Evolutionary conservation across 2,329 filamentous ascomycete species (phyloP).

Genomic region (Aspergillus bombycis): DNA sequence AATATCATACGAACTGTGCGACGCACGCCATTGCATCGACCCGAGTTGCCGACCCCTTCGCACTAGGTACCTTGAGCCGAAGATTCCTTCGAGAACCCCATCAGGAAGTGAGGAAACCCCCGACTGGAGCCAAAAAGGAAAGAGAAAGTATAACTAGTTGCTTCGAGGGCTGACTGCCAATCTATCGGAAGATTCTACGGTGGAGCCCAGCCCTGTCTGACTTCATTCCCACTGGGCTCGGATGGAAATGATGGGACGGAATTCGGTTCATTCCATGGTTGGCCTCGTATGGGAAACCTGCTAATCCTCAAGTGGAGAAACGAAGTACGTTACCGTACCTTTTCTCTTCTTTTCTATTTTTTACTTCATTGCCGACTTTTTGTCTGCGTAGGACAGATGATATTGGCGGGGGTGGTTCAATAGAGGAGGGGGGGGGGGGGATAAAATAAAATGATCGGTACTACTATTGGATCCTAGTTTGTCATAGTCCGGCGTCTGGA

Average conservation of each 20-base stretch:
- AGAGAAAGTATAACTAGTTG: not conserved
- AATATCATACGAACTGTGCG: not conserved
- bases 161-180: not conserved
- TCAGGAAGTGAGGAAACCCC: not conserved
- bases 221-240: not conserved
- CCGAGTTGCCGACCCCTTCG: not conserved
- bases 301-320: not conserved
- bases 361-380: not conserved
- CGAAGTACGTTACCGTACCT: not conserved
- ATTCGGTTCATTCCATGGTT: not conserved
- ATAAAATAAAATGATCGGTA: not conserved
- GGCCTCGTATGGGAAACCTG: not conserved
- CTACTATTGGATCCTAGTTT: not conserved
- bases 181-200: not conserved
- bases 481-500: not conserved
- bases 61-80: not conserved
- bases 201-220: not conserved
- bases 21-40: not conserved
- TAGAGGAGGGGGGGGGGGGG: no score
- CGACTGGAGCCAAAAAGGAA: not conserved
- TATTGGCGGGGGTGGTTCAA: not conserved
- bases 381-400: not conserved
- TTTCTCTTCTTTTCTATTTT: not conserved
- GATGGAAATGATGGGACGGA: not conserved
- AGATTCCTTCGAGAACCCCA: not conserved